Base-by-base conservation (phyloP, 768 basidiomycete genomes). In the Hericium rajendrae region DNA sequence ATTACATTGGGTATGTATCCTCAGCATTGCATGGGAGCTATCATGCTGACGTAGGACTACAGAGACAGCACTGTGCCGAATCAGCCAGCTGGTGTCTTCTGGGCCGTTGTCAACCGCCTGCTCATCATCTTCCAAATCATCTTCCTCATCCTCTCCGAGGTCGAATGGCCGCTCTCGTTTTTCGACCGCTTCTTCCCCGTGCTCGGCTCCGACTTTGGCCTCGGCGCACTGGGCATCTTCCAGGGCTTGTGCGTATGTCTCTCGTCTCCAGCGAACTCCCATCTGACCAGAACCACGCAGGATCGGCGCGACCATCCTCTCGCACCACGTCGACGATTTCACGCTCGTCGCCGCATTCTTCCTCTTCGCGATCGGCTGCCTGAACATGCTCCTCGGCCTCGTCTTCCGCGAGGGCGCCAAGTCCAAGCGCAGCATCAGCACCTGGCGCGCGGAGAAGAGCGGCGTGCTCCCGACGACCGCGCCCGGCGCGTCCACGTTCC, bases 321-420 rank as follows among this genome's bases (percentile, higher is more conserved):
- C 77, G 32, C 78, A 78, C 61, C 76, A 85, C 69, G 90, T 93
- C 58, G 85, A 91, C 65, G 83, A 82, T 59, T 94, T 95, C 75
- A 84, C 91, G 20, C 88, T 94, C 67, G 92, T 92, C 60, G 78
- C 91, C 4, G 91, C 88, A 50, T 94, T 94, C 78, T 85, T 95
- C 76, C 80, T 95, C 59, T 95, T 95, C 75, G 79, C 91, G 53
- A 66, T 95, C 57, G 93, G 92, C n/a, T 92, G 90, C 71, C 71
- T 95, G 56, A 92, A 95, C 74, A 83, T 92, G 63, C 69, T 92
- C 58, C 75, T 84, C 60, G 87, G 87, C 43, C 78, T 90, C 62
- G 78, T 86, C 68, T 88, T 84, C 77, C 82, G 84, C 56, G 76
- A 78, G 62, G 75, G 74, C 1, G 82, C 80, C 57, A 86, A 84